A percentile compares a stretch with the other conserved stretches of the same genome.
phyloP scores from a whole-genome alignment of 768 basidiomycete genomes.

The Cystobasidiopsis lactophilus region DNA sequence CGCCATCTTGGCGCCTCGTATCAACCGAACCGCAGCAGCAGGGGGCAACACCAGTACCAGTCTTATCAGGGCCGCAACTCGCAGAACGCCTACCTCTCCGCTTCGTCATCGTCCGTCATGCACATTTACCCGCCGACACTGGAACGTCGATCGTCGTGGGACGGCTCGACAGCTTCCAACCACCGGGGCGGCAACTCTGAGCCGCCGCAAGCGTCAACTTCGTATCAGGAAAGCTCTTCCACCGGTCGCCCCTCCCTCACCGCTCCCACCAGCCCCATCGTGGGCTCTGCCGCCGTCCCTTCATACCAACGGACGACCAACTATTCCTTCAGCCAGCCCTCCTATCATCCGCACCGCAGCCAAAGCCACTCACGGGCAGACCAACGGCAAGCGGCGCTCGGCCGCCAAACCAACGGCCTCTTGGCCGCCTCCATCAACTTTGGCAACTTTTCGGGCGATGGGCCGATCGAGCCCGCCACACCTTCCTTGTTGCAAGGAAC shows the following conservation, averaged over 20 bases:
- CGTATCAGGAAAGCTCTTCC: not conserved
- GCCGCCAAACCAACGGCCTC: too few species aligned
- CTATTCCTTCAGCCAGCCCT: not conserved
- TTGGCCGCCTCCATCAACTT: not conserved
- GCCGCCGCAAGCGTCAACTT: not conserved
- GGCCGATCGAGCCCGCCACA: not conserved
- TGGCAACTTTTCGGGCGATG: not conserved
- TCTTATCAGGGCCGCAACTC: not conserved
- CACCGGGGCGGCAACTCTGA: too few species aligned
- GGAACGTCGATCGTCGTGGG: conserved; percentile 11
- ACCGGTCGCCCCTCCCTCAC: not conserved
- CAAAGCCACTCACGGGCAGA: not conserved
- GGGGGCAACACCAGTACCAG: not conserved
- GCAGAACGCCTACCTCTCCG: not conserved
- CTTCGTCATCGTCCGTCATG: not conserved
- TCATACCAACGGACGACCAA: not conserved
- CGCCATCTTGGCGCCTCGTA: not conserved
- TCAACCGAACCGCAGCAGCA: not conserved
- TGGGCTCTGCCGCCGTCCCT: not conserved
- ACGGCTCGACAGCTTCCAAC: conserved; percentile 5
- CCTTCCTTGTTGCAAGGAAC: not conserved
- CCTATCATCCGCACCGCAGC: not conserved
- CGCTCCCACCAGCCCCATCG: conserved; percentile 6
- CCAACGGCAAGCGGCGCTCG: not conserved
- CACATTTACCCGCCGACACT: conserved; percentile 1